Evolutionary conservation across 1,284 basidiomycete species (phyloP).

Genomic region (Hemileccinum hortonii): DNA sequence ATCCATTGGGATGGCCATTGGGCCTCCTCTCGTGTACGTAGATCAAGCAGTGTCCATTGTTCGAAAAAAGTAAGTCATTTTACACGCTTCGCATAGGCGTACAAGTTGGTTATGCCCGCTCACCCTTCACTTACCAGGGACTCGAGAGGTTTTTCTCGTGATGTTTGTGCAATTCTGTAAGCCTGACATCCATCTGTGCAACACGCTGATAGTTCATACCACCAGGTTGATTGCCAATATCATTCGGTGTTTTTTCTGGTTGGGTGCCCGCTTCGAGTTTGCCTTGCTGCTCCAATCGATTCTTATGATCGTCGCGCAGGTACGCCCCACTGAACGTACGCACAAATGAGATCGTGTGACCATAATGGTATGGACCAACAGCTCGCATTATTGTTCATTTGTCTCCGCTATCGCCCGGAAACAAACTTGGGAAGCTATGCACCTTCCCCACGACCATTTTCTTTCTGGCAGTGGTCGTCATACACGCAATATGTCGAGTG

Average conservation of each 20-base stretch:
- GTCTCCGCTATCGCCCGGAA: constrained; percentile 64
- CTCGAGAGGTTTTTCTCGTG: constrained; percentile 80
- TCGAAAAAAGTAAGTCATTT: constrained; percentile 56
- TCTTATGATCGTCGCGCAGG: constrained; percentile 80
- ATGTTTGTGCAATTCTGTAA: constrained; percentile 78
- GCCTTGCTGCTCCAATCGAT: constrained; percentile 75
- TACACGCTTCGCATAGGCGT: constrained; percentile 5
- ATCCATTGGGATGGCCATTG: constrained; percentile 56
- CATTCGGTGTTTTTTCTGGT: constrained; percentile 84
- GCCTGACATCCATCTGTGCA: constrained; percentile 16
- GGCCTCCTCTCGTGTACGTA: constrained; percentile 68
- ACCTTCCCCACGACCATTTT: constrained; percentile 63
- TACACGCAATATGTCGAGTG: constrained; percentile 82
- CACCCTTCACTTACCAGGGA: constrained; percentile 50
- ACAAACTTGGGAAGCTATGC: constrained; percentile 58
- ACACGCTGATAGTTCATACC: constrained; percentile 11
- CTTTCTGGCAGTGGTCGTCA: constrained; percentile 84
- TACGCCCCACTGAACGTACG: constrained; percentile 33
- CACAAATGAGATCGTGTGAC: constrained; percentile 20
- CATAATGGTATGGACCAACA: constrained; percentile 31
- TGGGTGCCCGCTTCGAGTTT: constrained; percentile 77
- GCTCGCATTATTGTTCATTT: constrained; percentile 77
- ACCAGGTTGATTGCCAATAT: constrained; percentile 76
- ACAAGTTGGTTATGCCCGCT: constrained; percentile 18
- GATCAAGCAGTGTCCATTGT: constrained; percentile 77